A percentile compares a stretch with the other conserved stretches of the same genome.
Evolutionary conservation across 2,329 filamentous ascomycete species (phyloP).

Genomic region (Colletotrichum theobromicola): DNA sequence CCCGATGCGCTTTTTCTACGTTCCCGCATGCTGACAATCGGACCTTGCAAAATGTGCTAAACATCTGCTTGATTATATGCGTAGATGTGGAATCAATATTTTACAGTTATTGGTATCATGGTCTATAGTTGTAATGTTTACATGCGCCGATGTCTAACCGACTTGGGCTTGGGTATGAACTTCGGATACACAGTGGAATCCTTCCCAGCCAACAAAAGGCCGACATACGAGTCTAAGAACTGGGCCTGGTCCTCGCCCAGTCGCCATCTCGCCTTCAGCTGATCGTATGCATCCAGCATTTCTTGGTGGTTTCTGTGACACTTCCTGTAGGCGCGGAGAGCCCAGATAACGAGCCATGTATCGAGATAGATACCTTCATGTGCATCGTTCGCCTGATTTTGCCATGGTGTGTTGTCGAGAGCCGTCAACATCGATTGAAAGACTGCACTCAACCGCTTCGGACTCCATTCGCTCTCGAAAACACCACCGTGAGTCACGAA

Average conservation of each 20-base stretch:
- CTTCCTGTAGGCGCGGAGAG: slow-evolving; percentile 67
- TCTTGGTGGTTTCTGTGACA: slow-evolving; percentile 54
- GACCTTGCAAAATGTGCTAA: not conserved
- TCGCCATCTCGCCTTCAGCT: slow-evolving; percentile 53
- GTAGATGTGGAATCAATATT: not conserved
- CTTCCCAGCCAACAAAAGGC: slow-evolving; percentile 42
- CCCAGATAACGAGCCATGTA: slow-evolving; percentile 66
- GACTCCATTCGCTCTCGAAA: slow-evolving; percentile 73
- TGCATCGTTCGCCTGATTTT: not conserved
- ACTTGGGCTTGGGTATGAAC: not conserved
- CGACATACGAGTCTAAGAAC: slow-evolving; percentile 53
- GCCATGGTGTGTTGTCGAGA: slow-evolving; percentile 44
- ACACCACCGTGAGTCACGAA: slow-evolving; percentile 76
- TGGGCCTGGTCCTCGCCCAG: slow-evolving; percentile 43
- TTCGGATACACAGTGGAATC: slow-evolving; percentile 20
- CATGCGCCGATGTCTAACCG: not conserved
- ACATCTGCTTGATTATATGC: not conserved
- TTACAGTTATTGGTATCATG: slow-evolving; percentile 18
- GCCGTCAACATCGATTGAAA: slow-evolving; percentile 68
- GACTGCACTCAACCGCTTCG: slow-evolving; percentile 68
- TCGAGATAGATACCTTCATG: slow-evolving; percentile 56
- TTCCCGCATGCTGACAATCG: not conserved
- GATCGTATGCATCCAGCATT: slow-evolving; percentile 60
- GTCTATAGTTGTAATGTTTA: slow-evolving; percentile 2
- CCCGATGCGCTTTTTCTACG: not conserved